These are phyloP conservation scores for Oenanthe javanica DNA, from an alignment of 140 eudicot genomes.

Conservation along the genomic window DNA sequence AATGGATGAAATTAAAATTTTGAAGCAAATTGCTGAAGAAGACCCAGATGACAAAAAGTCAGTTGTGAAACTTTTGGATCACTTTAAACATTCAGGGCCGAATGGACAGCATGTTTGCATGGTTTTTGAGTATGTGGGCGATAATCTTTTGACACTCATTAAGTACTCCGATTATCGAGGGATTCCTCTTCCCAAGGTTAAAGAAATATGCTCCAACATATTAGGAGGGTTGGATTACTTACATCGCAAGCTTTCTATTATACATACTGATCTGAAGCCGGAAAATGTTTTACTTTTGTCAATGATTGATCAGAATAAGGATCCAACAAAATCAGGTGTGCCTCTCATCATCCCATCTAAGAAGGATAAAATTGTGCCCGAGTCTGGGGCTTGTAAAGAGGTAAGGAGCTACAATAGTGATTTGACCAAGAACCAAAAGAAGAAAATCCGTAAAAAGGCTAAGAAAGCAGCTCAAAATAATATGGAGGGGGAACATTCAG, in stretches of 20 bases:
- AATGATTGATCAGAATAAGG: slow-evolving; percentile 70
- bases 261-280: slow-evolving; percentile 92
- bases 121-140: slow-evolving; percentile 95
- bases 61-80: slow-evolving; percentile 91
- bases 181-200: slow-evolving; percentile 68
- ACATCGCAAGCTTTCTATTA: slow-evolving; percentile 83
- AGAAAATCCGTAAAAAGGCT: slow-evolving; percentile 65
- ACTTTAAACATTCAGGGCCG: slow-evolving; percentile 91
- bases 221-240: slow-evolving; percentile 87
- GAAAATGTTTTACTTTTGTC: slow-evolving; percentile 81
- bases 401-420: slow-evolving; percentile 33
- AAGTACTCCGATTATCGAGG: slow-evolving; percentile 82
- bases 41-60: slow-evolving; percentile 75
- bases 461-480: slow-evolving; percentile 63
- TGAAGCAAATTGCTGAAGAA: slow-evolving; percentile 79
- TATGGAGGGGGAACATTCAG: slow-evolving; percentile 39
- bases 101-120: slow-evolving; percentile 97
- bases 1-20: slow-evolving; percentile 82
- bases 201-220: slow-evolving; percentile 73
- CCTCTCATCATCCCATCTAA: slow-evolving; percentile 51
- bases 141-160: slow-evolving; percentile 73
- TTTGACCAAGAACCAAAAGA: slow-evolving; percentile 77
- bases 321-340: slow-evolving; percentile 57
- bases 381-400: slow-evolving; percentile 41
- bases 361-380: slow-evolving; percentile 36